Evolutionary conservation across 495 filamentous ascomycete species (phyloP).

Genomic region (Talaromyces stipitatus): DNA sequence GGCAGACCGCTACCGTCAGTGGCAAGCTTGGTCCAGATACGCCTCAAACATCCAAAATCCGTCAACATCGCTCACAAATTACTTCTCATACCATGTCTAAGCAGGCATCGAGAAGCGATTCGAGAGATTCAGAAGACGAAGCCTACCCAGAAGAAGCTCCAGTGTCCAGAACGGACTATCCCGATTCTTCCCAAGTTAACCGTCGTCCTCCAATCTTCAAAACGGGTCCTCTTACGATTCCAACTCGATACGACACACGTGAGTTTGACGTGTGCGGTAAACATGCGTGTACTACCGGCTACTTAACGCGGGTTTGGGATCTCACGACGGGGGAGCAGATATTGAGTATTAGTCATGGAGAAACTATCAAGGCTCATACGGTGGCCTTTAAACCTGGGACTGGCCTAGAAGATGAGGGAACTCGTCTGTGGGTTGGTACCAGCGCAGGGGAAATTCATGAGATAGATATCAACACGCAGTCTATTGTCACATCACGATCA

Average conservation of each 20-base stretch:
- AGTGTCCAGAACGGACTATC: slow-evolving; percentile 51
- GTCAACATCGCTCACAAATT: slow-evolving; percentile 27
- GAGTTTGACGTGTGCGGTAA: slow-evolving; percentile 82
- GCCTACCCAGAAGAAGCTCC: slow-evolving; percentile 18
- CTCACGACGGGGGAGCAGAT: slow-evolving; percentile 70
- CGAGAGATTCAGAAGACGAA: slow-evolving; percentile 26
- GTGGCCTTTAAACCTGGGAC: slow-evolving; percentile 76
- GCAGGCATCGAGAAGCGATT: slow-evolving; percentile 6
- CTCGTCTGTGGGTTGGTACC: slow-evolving; percentile 83
- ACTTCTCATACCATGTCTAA: slow-evolving; percentile 7
- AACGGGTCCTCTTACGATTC: slow-evolving; percentile 63
- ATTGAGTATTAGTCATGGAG: slow-evolving; percentile 72
- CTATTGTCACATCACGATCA: slow-evolving; percentile 53
- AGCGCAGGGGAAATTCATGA: slow-evolving; percentile 82
- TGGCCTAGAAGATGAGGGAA: slow-evolving; percentile 70
- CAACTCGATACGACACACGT: slow-evolving; percentile 75
- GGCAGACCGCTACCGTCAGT: slow-evolving; percentile 5
- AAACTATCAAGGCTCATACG: slow-evolving; percentile 68
- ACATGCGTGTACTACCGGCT: slow-evolving; percentile 77
- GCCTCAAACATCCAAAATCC: slow-evolving; percentile 2
- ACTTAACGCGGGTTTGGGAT: slow-evolving; percentile 81
- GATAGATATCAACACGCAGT: slow-evolving; percentile 66
- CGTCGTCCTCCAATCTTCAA: slow-evolving; percentile 70
- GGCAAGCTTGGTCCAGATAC: neutral
- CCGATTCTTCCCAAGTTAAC: slow-evolving; percentile 79